Conservation (phyloP, 2,329 filamentous ascomycete genomes). For the Fusarium dimerum region DNA sequence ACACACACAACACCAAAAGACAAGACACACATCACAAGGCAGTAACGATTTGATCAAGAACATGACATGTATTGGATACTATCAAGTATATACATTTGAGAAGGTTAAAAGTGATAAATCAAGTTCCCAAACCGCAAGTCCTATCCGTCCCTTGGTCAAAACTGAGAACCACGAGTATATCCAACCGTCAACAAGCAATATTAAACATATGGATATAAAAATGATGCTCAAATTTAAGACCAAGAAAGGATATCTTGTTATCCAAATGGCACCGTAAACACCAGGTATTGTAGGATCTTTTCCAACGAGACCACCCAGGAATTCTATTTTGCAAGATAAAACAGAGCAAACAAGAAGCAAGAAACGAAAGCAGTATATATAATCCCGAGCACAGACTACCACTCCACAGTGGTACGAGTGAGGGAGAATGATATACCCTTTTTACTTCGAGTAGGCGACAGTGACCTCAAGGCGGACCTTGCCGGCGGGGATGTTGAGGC, state of each 20-base stretch:
- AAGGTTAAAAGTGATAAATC: too few species aligned
- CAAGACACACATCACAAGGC: too few species aligned
- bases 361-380: neutral
- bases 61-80: too few species aligned
- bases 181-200: neutral
- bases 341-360: slow-evolving; percentile 11
- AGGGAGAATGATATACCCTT: neutral
- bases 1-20: too few species aligned
- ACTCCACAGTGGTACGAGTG: neutral
- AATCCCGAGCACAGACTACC: too few species aligned
- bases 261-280: slow-evolving; percentile 23
- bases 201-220: slow-evolving; percentile 20
- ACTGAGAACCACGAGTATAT: neutral
- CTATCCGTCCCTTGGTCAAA: neutral
- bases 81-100: too few species aligned
- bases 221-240: slow-evolving; percentile 15
- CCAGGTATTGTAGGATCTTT: slow-evolving; percentile 22
- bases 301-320: slow-evolving; percentile 7
- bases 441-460: slow-evolving; percentile 32
- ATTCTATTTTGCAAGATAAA: slow-evolving; percentile 16
- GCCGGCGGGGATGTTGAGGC: slow-evolving; percentile 39
- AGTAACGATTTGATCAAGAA: too few species aligned
- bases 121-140: neutral
- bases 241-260: slow-evolving; percentile 8
- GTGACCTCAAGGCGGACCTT: slow-evolving; percentile 32